phyloP scores from a whole-genome alignment of 306 rosid species.

The Gastrolobium bilobum region DNA sequence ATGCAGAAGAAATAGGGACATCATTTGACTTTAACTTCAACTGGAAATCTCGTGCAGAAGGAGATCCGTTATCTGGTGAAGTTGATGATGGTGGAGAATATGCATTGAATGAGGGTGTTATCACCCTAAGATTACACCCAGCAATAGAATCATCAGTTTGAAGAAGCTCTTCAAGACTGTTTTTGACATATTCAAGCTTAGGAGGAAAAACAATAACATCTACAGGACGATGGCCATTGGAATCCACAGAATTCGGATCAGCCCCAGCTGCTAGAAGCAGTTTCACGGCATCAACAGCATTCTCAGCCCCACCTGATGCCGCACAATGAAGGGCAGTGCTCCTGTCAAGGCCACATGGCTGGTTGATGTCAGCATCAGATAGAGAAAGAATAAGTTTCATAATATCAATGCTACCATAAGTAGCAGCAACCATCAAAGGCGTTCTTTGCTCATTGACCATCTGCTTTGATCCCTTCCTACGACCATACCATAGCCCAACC shows the following conservation, averaged over 20 bases:
- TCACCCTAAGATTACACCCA: slow-evolving; percentile 63
- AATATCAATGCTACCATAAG: slow-evolving; percentile 85
- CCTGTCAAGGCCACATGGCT: slow-evolving; percentile 72
- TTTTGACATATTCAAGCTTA: slow-evolving; percentile 61
- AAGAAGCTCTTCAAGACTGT: slow-evolving; percentile 75
- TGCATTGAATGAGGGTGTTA: slow-evolving; percentile 53
- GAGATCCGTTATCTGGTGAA: slow-evolving; percentile 77
- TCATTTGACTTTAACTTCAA: slow-evolving; percentile 66
- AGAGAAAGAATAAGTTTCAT: slow-evolving; percentile 74
- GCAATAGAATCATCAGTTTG: slow-evolving; percentile 59
- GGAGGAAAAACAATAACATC: slow-evolving; percentile 79
- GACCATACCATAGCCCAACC: slow-evolving; percentile 89
- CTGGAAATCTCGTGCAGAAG: slow-evolving; percentile 68
- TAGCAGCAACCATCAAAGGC: slow-evolving; percentile 95
- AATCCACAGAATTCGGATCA: slow-evolving; percentile 77
- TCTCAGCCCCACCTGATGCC: slow-evolving; percentile 87
- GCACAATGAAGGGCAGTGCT: slow-evolving; percentile 99
- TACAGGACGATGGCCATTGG: slow-evolving; percentile 72
- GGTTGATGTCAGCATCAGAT: slow-evolving; percentile 70
- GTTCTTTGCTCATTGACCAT: slow-evolving; percentile 88
- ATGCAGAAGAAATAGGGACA: slow-evolving; percentile 54
- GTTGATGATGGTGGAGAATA: slow-evolving; percentile 72
- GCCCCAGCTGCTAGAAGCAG: slow-evolving; percentile 88
- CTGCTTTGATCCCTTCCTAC: slow-evolving; percentile 82
- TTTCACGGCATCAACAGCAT: slow-evolving; percentile 75